These are phyloP conservation scores for Jasminum sambac DNA, from an alignment of 257 asterid genomes.

Conservation along the genomic window DNA sequence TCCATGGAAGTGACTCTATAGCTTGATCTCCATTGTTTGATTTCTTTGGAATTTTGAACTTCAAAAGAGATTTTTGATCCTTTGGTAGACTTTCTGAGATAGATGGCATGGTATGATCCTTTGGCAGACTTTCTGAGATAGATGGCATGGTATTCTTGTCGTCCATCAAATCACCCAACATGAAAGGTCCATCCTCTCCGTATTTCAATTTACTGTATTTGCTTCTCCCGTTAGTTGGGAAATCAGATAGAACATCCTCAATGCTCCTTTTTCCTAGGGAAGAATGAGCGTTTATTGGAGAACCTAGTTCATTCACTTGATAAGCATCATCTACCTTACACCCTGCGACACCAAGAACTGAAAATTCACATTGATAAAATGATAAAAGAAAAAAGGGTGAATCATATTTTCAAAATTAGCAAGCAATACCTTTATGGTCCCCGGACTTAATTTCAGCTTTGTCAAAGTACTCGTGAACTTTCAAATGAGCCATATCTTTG, in stretches of 20 bases:
- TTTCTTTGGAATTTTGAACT: conserved; percentile 75
- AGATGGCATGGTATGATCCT: conserved; percentile 44
- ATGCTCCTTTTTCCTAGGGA: conserved; percentile 48
- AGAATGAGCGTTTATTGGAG: conserved; percentile 43
- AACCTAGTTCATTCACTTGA: conserved; percentile 34
- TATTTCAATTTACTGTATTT: conserved; percentile 34
- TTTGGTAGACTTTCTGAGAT: conserved; percentile 35
- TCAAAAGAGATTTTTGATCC: conserved; percentile 64
- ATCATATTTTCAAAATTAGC: neutral
- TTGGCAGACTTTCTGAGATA: conserved; percentile 33
- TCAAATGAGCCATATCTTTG: conserved; percentile 28
- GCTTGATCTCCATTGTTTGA: conserved; percentile 52
- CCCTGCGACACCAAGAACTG: conserved; percentile 3
- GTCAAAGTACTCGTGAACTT: conserved; percentile 23
- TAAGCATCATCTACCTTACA: neutral
- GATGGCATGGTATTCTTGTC: conserved; percentile 38
- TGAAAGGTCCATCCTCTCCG: conserved; percentile 36
- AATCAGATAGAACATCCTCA: conserved; percentile 48
- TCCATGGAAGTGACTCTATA: conserved; percentile 48
- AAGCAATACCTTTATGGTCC: conserved; percentile 27
- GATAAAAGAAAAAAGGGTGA: neutral
- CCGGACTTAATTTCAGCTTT: conserved; percentile 25
- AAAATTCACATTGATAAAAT: conserved; percentile 5
- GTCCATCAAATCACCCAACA: conserved; percentile 41
- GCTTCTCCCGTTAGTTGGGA: conserved; percentile 42